Evolutionary conservation across 371 early-diverging fungal species (phyloP).

Genomic region (Mucor ambiguus): DNA sequence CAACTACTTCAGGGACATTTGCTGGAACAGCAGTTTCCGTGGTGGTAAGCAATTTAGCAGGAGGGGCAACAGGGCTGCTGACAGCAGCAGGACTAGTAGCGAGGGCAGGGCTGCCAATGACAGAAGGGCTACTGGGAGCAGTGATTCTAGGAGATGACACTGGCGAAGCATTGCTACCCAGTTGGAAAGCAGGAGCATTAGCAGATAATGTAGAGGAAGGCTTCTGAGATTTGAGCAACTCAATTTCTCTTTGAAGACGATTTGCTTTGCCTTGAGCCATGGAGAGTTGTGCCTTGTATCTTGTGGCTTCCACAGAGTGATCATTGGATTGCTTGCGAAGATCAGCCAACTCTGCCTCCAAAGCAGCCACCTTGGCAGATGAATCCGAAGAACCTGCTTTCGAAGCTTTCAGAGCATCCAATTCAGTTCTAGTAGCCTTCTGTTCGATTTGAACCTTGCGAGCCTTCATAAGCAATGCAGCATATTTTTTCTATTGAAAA

Average conservation of each 20-base stretch:
- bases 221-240: constrained; percentile 3
- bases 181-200: not conserved
- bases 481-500: constrained; percentile 16
- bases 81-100: not conserved
- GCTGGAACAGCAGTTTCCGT: not conserved
- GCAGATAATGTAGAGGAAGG: not conserved
- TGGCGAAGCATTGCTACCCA: not conserved
- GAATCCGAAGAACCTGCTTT: not conserved
- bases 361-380: constrained; percentile 5
- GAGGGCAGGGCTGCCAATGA: not conserved
- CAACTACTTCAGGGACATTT: not conserved
- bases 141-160: not conserved
- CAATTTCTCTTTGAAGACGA: constrained; percentile 22
- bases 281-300: constrained; percentile 24
- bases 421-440: constrained; percentile 3
- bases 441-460: constrained; percentile 17
- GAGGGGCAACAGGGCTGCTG: not conserved
- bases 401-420: not conserved
- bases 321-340: constrained; percentile 6
- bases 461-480: constrained; percentile 8
- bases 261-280: constrained; percentile 22
- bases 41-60: not conserved
- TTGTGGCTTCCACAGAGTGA: constrained; percentile 9
- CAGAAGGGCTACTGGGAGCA: not conserved
- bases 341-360: constrained; percentile 11